A percentile compares a stretch with the other conserved stretches of the same genome.
Evolutionary conservation across 352 stramenopile species (phyloP).

Genomic region (Pilasporangium apinafurcum): DNA sequence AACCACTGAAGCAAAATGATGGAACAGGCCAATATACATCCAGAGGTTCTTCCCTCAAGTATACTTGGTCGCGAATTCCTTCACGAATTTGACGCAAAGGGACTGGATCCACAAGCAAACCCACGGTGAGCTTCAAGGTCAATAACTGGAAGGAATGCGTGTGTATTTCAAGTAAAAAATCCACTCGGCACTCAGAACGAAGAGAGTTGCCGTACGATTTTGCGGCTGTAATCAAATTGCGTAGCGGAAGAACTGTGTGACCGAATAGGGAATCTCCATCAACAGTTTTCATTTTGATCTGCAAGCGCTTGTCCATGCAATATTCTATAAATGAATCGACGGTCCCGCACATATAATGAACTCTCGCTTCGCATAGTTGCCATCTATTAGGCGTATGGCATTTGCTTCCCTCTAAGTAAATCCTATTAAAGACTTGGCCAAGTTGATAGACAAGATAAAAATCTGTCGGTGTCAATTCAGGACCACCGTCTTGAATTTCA

Average conservation of each 20-base stretch:
- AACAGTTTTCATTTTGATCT: conserved; percentile 59
- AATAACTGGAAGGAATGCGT: conserved; percentile 50
- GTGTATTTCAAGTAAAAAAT: conserved; percentile 63
- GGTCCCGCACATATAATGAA: conserved; percentile 65
- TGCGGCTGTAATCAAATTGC: conserved; percentile 37
- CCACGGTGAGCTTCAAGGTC: conserved; percentile 72
- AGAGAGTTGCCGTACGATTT: conserved; percentile 58
- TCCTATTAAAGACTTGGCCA: conserved; percentile 40
- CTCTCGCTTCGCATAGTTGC: conserved; percentile 68
- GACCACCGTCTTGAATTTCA: conserved; percentile 68
- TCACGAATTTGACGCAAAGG: conserved; percentile 51
- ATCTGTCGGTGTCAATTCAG: conserved; percentile 38
- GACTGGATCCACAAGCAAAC: conserved; percentile 52
- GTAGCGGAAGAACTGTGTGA: conserved; percentile 45
- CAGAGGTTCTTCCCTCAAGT: conserved; percentile 41
- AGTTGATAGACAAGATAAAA: conserved; percentile 81
- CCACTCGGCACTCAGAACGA: conserved; percentile 36
- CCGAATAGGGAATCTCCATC: conserved; percentile 35
- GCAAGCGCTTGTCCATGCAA: conserved; percentile 51
- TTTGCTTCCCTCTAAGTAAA: conserved; percentile 77
- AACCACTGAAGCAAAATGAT: conserved; percentile 28
- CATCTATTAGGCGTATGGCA: conserved; percentile 72
- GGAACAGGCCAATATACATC: conserved; percentile 57
- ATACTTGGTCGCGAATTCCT: conserved; percentile 32
- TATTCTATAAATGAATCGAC: conserved; percentile 66